Conservation (phyloP, 2,329 filamentous ascomycete genomes). For the Graphiopsis chlorocephala region DNA sequence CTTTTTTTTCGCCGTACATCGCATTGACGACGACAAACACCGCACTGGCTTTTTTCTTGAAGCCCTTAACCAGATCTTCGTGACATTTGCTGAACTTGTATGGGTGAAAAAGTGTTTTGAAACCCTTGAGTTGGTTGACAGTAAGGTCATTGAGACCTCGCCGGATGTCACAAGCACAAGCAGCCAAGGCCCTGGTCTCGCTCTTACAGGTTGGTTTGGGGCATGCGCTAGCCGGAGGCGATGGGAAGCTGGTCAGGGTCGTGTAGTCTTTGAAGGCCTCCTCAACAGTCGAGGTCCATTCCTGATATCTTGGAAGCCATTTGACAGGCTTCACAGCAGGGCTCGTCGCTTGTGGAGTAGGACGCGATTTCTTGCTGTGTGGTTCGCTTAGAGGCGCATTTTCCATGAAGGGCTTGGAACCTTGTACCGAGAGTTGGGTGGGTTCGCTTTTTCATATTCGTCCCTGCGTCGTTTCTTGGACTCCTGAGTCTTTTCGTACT, state of each 20-base stretch:
- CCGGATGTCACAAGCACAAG: background rate
- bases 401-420: background rate
- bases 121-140: background rate
- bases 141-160: background rate
- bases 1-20: constrained; percentile 2
- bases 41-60: constrained; percentile 17
- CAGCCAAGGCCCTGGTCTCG: background rate
- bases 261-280: background rate
- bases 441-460: background rate
- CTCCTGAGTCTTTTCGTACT: background rate
- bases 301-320: background rate
- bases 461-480: background rate
- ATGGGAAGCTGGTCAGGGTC: background rate
- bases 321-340: background rate
- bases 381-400: background rate
- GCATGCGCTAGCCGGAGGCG: background rate
- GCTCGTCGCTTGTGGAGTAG: background rate
- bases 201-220: background rate
- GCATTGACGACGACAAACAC: constrained; percentile 15
- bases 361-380: background rate
- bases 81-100: constrained; percentile 19
- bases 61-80: constrained; percentile 10
- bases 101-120: constrained; percentile 19
- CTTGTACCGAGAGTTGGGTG: background rate
- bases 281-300: background rate